A percentile compares a stretch with the other conserved stretches of the same genome.
Evolutionary conservation across 2,329 filamentous ascomycete species (phyloP).

Genomic region (Fusarium sp.): DNA sequence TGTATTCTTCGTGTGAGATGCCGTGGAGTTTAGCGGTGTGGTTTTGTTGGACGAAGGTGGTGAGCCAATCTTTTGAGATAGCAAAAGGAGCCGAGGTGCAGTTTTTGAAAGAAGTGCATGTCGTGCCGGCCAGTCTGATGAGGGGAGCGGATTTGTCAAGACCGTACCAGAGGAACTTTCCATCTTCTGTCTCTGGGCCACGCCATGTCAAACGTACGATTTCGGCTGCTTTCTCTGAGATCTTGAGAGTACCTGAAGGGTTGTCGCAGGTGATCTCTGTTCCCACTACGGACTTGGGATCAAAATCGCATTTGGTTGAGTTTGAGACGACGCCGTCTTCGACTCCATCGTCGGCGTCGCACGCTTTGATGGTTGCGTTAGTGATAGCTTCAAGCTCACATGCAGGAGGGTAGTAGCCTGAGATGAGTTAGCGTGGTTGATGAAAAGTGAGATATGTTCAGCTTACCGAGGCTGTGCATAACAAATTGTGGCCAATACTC

Average conservation of each 20-base stretch:
- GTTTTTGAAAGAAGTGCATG: not conserved
- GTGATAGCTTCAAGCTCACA: conserved; percentile 51
- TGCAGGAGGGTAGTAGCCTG: conserved; percentile 45
- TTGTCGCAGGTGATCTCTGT: conserved; percentile 16
- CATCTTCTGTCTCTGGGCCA: conserved; percentile 9
- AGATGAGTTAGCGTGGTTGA: not conserved
- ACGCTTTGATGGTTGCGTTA: conserved; percentile 50
- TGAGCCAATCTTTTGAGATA: conserved; percentile 13
- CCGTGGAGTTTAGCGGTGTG: not conserved
- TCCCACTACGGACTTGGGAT: conserved; percentile 37
- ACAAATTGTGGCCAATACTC: conserved; percentile 42
- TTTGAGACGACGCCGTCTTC: conserved; percentile 40
- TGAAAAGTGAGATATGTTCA: too few relatives aligned
- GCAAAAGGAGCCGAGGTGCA: conserved; percentile 16
- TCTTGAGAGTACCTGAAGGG: not conserved
- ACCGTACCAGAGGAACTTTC: conserved; percentile 31
- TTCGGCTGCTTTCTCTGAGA: conserved; percentile 16
- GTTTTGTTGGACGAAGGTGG: conserved; percentile 9
- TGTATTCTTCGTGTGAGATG: not conserved
- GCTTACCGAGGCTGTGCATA: conserved; percentile 30
- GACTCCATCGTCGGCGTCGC: conserved; percentile 42
- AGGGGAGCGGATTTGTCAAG: conserved; percentile 5
- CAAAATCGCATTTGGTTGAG: conserved; percentile 33
- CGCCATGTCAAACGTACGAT: conserved; percentile 15
- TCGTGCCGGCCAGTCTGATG: conserved; percentile 15